phyloP scores from a whole-genome alignment of 2,329 filamentous ascomycete species.

The Pyrenochaeta sp. region DNA sequence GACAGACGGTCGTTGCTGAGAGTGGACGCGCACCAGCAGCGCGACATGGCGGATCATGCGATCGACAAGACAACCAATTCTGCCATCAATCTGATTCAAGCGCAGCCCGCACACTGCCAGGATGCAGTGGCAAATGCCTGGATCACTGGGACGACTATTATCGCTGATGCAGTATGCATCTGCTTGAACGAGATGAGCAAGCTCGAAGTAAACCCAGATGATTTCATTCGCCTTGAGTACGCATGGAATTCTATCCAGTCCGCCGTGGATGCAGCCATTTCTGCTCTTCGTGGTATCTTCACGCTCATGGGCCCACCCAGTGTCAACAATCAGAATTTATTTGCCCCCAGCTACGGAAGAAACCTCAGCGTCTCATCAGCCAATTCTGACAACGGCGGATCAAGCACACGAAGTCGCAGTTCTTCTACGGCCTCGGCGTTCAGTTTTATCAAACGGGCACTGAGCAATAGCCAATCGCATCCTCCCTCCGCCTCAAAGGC shows the following conservation, averaged over 20 bases:
- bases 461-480: constrained; percentile 28
- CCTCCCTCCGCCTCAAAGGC: constrained; percentile 21
- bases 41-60: constrained; percentile 55
- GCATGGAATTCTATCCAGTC: constrained; percentile 54
- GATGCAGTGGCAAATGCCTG: constrained; percentile 55
- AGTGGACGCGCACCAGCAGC: constrained; percentile 56
- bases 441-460: constrained; percentile 38
- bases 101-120: constrained; percentile 51
- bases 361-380: constrained; percentile 41
- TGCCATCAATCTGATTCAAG: constrained; percentile 54
- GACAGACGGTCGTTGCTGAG: constrained; percentile 49
- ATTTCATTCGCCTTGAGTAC: constrained; percentile 58
- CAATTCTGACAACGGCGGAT: constrained; percentile 16
- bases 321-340: background rate
- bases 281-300: constrained; percentile 56
- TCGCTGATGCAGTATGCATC: constrained; percentile 56
- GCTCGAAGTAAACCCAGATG: constrained; percentile 52
- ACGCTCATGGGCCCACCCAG: constrained; percentile 50
- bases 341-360: constrained; percentile 19
- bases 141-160: constrained; percentile 55
- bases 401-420: constrained; percentile 26
- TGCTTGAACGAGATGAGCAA: constrained; percentile 51
- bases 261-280: constrained; percentile 51
- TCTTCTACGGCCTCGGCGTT: constrained; percentile 39
- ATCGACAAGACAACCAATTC: constrained; percentile 58